A percentile compares a stretch with the other conserved stretches of the same genome.
Conservation (phyloP, 306 rosid species). For the Begonia masoniana region DNA sequence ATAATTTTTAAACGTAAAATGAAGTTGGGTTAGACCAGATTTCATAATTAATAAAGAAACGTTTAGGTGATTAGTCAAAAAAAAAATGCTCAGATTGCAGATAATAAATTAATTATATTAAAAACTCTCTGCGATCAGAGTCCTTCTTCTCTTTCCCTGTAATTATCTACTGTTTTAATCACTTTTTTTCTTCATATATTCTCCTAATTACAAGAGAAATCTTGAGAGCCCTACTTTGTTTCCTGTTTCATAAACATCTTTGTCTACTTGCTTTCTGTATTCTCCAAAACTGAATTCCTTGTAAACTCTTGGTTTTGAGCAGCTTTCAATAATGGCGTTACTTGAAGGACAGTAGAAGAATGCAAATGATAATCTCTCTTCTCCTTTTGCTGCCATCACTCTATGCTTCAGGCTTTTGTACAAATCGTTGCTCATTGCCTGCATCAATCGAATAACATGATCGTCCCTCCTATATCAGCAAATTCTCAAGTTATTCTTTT, state of each 20-base stretch:
- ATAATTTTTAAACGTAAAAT: too few species aligned
- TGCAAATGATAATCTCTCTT: slow-evolving; percentile 56
- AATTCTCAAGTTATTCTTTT: too few species aligned
- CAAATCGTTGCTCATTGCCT: slow-evolving; percentile 67
- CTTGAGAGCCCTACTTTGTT: slow-evolving; percentile 49
- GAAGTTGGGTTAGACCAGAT: too few species aligned
- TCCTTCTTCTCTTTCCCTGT: too few species aligned
- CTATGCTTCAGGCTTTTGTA: slow-evolving; percentile 55
- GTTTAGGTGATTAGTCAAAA: too few species aligned
- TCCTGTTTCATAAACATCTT: slow-evolving; percentile 49
- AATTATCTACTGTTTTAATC: too few species aligned
- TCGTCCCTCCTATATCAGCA: too few species aligned
- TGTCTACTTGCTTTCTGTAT: slow-evolving; percentile 25
- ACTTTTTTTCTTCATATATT: too few species aligned
- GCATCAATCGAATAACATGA: slow-evolving; percentile 1
- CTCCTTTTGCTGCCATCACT: slow-evolving; percentile 28
- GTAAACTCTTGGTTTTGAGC: slow-evolving; percentile 20
- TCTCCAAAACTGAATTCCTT: slow-evolving; percentile 44
- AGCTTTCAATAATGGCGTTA: slow-evolving; percentile 35
- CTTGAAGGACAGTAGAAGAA: slow-evolving; percentile 49
- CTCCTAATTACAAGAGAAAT: neutral
- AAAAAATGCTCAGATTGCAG: too few species aligned
- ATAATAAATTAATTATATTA: too few species aligned
- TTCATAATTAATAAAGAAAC: too few species aligned
- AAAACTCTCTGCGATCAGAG: too few species aligned